phyloP scores from a whole-genome alignment of 2,329 filamentous ascomycete genomes.

The Tolypocladium pustulatum region DNA sequence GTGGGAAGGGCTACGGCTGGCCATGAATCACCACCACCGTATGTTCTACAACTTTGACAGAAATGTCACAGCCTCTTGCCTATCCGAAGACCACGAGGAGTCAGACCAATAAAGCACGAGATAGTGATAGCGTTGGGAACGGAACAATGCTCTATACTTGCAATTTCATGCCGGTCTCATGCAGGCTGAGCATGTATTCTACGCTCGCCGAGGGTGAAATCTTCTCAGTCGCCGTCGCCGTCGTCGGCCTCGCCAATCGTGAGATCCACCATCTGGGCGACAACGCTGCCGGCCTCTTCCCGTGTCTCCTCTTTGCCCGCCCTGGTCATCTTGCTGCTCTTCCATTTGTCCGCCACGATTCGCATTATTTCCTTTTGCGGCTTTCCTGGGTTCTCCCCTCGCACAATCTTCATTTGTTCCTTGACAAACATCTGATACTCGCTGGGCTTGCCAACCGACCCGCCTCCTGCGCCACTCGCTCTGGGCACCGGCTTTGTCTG shows the following conservation, averaged over 20 bases:
- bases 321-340: slow-evolving; percentile 29
- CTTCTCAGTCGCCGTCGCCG: not conserved
- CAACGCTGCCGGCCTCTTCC: slow-evolving; percentile 3
- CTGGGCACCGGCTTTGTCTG: slow-evolving; percentile 70
- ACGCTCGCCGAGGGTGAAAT: not conserved
- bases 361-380: slow-evolving; percentile 61
- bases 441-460: slow-evolving; percentile 18
- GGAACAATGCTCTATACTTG: not conserved
- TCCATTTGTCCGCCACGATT: slow-evolving; percentile 53
- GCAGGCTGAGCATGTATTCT: not conserved
- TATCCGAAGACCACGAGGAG: not conserved
- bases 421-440: slow-evolving; percentile 49
- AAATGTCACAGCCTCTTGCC: not conserved
- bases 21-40: not conserved
- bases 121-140: not conserved
- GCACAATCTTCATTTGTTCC: slow-evolving; percentile 54
- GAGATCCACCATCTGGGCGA: not conserved
- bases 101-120: not conserved
- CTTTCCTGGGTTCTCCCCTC: slow-evolving; percentile 41
- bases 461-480: slow-evolving; percentile 5
- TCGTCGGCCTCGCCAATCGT: slow-evolving; percentile 1
- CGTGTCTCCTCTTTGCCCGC: slow-evolving; percentile 7
- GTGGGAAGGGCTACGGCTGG: not conserved
- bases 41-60: not conserved
- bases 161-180: not conserved